Conservation (phyloP, 495 filamentous ascomycete genomes). For the Neurospora sp. region DNA sequence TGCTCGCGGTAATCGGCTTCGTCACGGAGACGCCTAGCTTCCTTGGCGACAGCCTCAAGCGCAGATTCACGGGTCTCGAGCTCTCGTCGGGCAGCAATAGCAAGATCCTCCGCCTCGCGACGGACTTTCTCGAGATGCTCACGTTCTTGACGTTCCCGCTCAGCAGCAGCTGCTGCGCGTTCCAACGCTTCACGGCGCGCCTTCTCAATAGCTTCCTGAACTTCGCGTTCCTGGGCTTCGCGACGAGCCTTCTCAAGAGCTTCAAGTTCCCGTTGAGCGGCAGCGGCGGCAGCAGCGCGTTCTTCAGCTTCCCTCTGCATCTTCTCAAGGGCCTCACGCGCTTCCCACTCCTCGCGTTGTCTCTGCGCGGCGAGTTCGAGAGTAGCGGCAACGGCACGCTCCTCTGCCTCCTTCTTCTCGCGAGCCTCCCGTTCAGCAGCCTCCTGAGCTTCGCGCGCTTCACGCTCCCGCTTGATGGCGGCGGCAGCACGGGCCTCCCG, state of each 20-base stretch:
- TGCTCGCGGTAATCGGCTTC: slow-evolving; percentile 16
- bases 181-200: background rate
- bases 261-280: background rate
- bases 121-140: background rate
- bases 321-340: background rate
- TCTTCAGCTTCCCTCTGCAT: background rate
- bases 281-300: background rate
- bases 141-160: background rate
- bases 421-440: background rate
- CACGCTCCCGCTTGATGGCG: background rate
- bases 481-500: background rate
- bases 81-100: background rate
- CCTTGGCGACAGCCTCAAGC: background rate
- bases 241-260: background rate
- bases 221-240: background rate
- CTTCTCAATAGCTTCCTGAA: background rate
- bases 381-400: background rate
- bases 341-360: background rate
- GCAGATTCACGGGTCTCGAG: background rate
- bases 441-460: background rate
- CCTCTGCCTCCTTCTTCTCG: background rate
- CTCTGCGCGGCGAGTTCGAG: background rate
- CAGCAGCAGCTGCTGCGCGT: background rate
- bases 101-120: background rate
- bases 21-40: slow-evolving; percentile 15